Conservation (phyloP, 176 grass and related monocot genomes). For the Leersia perrieri region DNA sequence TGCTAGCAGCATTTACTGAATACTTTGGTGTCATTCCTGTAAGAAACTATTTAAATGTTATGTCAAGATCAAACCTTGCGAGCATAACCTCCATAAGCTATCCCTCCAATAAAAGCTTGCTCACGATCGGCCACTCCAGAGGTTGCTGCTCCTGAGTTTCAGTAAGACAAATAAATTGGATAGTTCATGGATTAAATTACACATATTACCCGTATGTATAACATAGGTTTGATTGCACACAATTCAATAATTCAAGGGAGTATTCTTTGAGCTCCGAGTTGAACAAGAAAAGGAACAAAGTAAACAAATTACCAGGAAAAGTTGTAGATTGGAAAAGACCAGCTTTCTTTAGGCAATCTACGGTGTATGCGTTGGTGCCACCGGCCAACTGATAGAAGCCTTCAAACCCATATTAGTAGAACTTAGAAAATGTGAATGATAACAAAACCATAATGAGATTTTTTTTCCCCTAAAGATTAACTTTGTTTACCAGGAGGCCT, state of each 20-base stretch:
- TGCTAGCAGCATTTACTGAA: neutral
- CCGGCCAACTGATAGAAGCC: slow-evolving; percentile 94
- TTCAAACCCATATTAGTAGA: slow-evolving; percentile 39
- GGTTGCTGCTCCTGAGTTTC: slow-evolving; percentile 14
- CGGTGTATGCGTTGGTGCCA: slow-evolving; percentile 74
- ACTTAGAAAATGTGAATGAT: neutral
- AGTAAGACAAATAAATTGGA: neutral
- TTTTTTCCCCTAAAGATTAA: neutral
- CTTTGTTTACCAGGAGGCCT: slow-evolving; percentile 68
- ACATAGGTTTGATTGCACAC: neutral
- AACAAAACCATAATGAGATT: neutral
- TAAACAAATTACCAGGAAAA: slow-evolving; percentile 43
- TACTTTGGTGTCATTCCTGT: neutral
- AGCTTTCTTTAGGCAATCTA: slow-evolving; percentile 75
- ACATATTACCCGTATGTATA: neutral
- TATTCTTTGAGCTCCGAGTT: neutral
- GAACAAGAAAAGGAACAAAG: neutral
- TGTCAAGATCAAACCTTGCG: slow-evolving; percentile 61
- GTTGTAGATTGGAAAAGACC: slow-evolving; percentile 52
- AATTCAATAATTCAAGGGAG: neutral
- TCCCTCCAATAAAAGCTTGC: slow-evolving; percentile 76
- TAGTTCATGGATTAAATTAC: neutral
- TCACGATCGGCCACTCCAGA: slow-evolving; percentile 11
- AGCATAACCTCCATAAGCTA: slow-evolving; percentile 94
- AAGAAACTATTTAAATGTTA: neutral